Evolutionary conservation across 1,139 yeast genomes (phyloP).

Genomic region (Diutina siamensis): DNA sequence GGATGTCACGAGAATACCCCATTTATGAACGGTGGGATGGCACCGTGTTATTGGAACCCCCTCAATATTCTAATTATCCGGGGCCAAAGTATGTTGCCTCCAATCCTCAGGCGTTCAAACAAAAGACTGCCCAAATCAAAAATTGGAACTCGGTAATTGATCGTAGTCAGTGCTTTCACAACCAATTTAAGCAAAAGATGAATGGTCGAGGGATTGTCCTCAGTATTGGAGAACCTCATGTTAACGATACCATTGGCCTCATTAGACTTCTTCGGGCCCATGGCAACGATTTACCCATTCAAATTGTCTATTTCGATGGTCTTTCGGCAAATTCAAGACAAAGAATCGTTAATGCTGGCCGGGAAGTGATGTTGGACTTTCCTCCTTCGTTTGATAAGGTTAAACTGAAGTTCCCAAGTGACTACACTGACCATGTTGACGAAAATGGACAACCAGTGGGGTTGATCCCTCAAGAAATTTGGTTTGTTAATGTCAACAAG

Average conservation of each 20-base stretch:
- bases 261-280: conserved; percentile 34
- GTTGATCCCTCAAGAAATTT: conserved; percentile 28
- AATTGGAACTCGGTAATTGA: not conserved
- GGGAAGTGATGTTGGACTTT: conserved; percentile 11
- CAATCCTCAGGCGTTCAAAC: not conserved
- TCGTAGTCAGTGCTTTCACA: conserved; percentile 12
- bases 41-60: not conserved
- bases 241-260: conserved; percentile 31
- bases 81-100: not conserved
- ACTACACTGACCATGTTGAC: not conserved
- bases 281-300: conserved; percentile 39
- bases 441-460: conserved; percentile 6
- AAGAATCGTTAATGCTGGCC: conserved; percentile 18
- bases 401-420: conserved; percentile 15
- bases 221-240: conserved; percentile 33
- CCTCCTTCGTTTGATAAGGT: conserved; percentile 14
- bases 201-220: conserved; percentile 43
- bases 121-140: not conserved
- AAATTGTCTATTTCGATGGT: conserved; percentile 33
- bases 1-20: conserved; percentile 1
- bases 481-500: conserved; percentile 30
- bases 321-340: conserved; percentile 13
- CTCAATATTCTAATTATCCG: not conserved
- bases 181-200: conserved; percentile 20
- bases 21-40: conserved; percentile 1